Base-by-base conservation (phyloP, 306 rosid genomes). In the Cucurbita ficifolia region DNA sequence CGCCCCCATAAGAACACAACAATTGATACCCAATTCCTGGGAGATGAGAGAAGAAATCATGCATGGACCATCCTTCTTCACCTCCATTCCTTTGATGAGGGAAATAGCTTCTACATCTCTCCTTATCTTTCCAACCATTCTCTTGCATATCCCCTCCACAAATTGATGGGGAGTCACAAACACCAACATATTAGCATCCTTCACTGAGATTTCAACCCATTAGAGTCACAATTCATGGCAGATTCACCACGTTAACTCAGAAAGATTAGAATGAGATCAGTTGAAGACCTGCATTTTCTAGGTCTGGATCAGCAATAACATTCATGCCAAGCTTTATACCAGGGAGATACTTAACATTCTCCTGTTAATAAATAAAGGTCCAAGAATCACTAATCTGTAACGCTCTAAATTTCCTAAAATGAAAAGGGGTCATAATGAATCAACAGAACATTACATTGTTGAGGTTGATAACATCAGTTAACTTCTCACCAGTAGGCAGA, bases 91-190 rank as follows among this genome's bases (percentile, higher is more conserved):
- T 84, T 90, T 92, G 33, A 92, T 83, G 16, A 92, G 96, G 14
- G 98, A 92, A 75, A 92, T 87, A 8, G 89, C 98, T 76, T 92
- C 91, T 72, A 82, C 91, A 70, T 85, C 86, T 63, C 62, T 72
- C 62, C 76, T 81, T 63, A 90, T 79, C 83, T 92, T 92, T 75
- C 98, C 96, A 4, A 57, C 76, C 56, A 92, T 79, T 57, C 70
- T 83, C 81, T 74, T 84, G 86, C 98, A 92, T 78, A 92, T 82
- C 67, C 90, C 98, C 81, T 88, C 91, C 89, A 92, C 85, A 86
- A 90, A 92, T 74, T 92, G 98, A 81, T 92, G 96, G 3, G 98
- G 98, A 43, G 90, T 87, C 76, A 92, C 98, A 78, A 90, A 92
- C 36, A 92, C 98, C 87, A 92, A 45, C 96, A 92, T 84, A 76